Evolutionary conservation across 805 yeast genomes (phyloP).

Genomic region (Saccharomyces paradoxus): DNA sequence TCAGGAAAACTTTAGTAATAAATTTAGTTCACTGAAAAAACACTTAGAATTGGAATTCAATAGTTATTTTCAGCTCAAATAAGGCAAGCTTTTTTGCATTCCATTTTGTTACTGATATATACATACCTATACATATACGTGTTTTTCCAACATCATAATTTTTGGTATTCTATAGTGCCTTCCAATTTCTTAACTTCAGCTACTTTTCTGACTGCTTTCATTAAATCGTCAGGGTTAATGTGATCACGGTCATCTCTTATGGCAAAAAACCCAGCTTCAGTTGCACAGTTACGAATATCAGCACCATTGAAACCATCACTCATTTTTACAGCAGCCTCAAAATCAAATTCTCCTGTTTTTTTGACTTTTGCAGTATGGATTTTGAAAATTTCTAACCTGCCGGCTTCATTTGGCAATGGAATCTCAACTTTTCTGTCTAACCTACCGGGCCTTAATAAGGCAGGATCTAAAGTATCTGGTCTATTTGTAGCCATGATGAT

Average conservation of each 20-base stretch:
- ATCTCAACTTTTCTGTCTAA: constrained; percentile 94
- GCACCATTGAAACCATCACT: constrained; percentile 99
- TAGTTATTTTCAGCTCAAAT: constrained; percentile 12
- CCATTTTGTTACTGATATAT: constrained; percentile 5
- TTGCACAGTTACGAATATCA: constrained; percentile 89
- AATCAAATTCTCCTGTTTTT: constrained; percentile 92
- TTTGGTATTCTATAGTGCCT: constrained; percentile 92
- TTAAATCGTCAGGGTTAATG: constrained; percentile 83
- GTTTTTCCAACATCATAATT: constrained; percentile 41
- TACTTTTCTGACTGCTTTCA: constrained; percentile 97
- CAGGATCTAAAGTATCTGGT: constrained; percentile 97
- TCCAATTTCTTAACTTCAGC: constrained; percentile 95
- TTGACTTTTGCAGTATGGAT: constrained; percentile 80
- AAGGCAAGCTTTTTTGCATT: constrained; percentile 4
- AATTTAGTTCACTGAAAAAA: constrained; percentile 36
- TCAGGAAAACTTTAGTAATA: constrained; percentile 33
- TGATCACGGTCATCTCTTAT: constrained; percentile 96
- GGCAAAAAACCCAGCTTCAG: constrained; percentile 98
- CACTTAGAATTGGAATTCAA: constrained; percentile 36
- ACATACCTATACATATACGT: constrained; percentile 1
- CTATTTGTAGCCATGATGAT: constrained; percentile 99
- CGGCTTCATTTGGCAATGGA: constrained; percentile 91
- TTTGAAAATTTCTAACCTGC: constrained; percentile 87
- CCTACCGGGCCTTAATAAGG: constrained; percentile 93
- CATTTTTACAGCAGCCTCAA: constrained; percentile 96